phyloP scores from a whole-genome alignment of 345 rosid genomes.

The Chamaenerion angustifolium region DNA sequence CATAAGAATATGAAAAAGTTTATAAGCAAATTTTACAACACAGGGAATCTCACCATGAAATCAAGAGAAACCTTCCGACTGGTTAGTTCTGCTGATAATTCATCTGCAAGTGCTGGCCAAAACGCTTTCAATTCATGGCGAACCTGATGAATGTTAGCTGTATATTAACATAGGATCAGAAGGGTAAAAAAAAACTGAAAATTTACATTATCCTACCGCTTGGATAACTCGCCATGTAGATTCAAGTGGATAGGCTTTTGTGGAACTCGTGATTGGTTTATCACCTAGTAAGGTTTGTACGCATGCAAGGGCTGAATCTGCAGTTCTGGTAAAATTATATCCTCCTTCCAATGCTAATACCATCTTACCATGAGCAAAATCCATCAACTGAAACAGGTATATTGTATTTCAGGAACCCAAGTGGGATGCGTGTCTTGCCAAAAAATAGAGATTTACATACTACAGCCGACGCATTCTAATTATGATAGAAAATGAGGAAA shows the following conservation, averaged over 20 bases:
- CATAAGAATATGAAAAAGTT: too few species aligned
- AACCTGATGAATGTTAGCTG: constrained; percentile 28
- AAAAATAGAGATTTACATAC: too few species aligned
- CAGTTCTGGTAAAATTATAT: constrained; percentile 70
- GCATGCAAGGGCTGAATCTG: constrained; percentile 83
- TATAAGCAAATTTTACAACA: neutral
- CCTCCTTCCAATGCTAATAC: constrained; percentile 91
- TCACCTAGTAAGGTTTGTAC: constrained; percentile 64
- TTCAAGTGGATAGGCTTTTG: constrained; percentile 69
- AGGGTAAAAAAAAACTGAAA: neutral
- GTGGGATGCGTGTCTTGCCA: too few species aligned
- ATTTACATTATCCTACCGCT: constrained; percentile 27
- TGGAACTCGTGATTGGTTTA: constrained; percentile 32
- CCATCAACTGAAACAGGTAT: constrained; percentile 49
- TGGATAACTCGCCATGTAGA: constrained; percentile 81
- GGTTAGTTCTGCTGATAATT: constrained; percentile 43
- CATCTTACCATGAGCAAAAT: constrained; percentile 71
- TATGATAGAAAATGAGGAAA: neutral
- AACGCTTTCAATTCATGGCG: constrained; percentile 40
- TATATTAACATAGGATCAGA: neutral
- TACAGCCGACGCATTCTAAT: neutral
- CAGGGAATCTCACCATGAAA: constrained; percentile 18
- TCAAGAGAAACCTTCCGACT: constrained; percentile 30
- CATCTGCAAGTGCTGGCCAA: constrained; percentile 69
- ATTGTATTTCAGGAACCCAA: neutral